Evolutionary conservation across 176 grass and related monocot genomes (phyloP).

Genomic region (Paspalum notatum): DNA sequence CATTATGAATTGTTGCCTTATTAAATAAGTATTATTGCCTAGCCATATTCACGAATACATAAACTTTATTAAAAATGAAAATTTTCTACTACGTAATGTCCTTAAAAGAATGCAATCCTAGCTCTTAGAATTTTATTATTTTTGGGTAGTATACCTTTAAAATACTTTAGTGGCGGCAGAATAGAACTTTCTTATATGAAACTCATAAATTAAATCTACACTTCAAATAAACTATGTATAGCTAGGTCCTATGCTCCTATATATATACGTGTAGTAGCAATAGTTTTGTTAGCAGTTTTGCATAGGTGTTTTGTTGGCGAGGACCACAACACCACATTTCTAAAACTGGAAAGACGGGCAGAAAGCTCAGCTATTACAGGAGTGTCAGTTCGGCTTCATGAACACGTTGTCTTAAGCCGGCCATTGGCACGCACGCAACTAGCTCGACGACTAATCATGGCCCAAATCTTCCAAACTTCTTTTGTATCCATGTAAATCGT

Average conservation of each 20-base stretch:
- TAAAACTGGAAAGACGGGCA: conserved; percentile 22
- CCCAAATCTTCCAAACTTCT: conserved; percentile 38
- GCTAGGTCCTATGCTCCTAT: not conserved
- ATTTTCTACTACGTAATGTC: not conserved
- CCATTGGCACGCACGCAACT: conserved; percentile 31
- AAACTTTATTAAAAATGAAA: no score
- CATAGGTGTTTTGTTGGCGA: not conserved
- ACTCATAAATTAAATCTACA: not conserved
- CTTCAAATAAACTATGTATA: not conserved
- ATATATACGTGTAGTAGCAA: no score
- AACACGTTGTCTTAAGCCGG: conserved; percentile 12
- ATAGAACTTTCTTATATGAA: not conserved
- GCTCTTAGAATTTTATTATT: no score
- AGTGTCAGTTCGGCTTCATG: conserved; percentile 11
- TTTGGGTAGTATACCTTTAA: not conserved
- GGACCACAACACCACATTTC: conserved; percentile 22
- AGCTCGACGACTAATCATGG: conserved; percentile 6
- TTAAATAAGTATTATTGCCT: not conserved
- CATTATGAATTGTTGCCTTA: not conserved
- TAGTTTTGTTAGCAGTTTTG: not conserved
- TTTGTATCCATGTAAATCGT: conserved; percentile 44
- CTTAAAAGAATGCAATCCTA: not conserved
- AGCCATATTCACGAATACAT: not conserved
- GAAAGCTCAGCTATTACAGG: conserved; percentile 17
- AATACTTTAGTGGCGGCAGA: not conserved